Evolutionary conservation across 2,329 filamentous ascomycete genomes (phyloP).

Genomic region (Albifimbria verrucaria): DNA sequence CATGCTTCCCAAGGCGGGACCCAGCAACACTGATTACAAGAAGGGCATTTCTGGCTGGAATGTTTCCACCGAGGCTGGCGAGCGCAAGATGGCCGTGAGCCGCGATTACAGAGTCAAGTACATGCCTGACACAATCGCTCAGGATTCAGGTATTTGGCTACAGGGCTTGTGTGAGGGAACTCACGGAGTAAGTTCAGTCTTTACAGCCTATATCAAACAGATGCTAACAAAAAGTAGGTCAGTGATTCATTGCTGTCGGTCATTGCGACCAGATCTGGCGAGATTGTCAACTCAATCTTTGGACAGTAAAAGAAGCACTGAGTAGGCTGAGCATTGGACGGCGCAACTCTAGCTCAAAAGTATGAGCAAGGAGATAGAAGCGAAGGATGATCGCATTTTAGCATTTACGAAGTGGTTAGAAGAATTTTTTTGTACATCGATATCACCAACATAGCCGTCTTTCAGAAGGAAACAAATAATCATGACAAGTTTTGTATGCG

Average conservation of each 20-base stretch:
- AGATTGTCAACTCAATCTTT: constrained; percentile 76
- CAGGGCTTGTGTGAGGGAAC: constrained; percentile 93
- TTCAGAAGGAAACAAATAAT: background rate
- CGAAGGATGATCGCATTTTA: too few relatives aligned
- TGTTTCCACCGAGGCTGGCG: constrained; percentile 32
- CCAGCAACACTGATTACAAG: constrained; percentile 22
- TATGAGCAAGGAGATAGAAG: too few relatives aligned
- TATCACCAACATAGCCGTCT: background rate
- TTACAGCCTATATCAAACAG: constrained; percentile 2
- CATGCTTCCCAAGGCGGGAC: constrained; percentile 57
- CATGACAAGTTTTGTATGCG: background rate
- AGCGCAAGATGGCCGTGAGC: constrained; percentile 59
- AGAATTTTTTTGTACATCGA: background rate
- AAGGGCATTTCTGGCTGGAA: constrained; percentile 39
- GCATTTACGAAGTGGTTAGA: background rate
- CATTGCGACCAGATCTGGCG: constrained; percentile 69
- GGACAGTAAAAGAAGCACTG: constrained; percentile 7
- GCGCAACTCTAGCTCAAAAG: too few relatives aligned
- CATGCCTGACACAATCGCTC: constrained; percentile 62
- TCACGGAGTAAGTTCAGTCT: constrained; percentile 69
- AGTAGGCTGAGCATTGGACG: background rate
- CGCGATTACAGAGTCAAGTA: constrained; percentile 80
- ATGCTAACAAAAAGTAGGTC: constrained; percentile 45
- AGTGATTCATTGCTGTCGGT: constrained; percentile 81
- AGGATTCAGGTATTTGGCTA: constrained; percentile 79